Base-by-base conservation (phyloP, 345 rosid genomes). In the Sisymbrium altissimum region DNA sequence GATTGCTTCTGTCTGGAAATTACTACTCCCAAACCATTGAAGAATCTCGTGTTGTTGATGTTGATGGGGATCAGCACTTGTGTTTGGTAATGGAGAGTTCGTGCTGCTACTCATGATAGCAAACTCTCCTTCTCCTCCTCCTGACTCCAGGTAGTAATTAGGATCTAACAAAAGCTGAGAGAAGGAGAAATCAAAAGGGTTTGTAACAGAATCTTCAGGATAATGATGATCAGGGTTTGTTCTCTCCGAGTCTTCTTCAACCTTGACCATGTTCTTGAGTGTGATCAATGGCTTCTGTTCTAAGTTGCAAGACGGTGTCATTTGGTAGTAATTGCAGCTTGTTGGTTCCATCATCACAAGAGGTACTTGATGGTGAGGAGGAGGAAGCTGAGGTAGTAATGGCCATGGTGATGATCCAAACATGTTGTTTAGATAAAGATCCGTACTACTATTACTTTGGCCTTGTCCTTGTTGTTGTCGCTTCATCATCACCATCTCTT, bases 401-500 rank as follows among this genome's bases (percentile, higher is more conserved):
- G 88, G 78, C 84, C 87, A 60, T 58, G 78, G 72, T 68, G 69
- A 76, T 75, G 57, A 79, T 69, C 80, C 80, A 71, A 77, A 77
- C 76, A 65, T 77, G 72, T 64, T 77, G 76, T 69, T 76, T 30
- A 69, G 58, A 54, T 76, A 76, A 23, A 77, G 23, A 64, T 77
- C 79, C 12, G 49, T 21, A 73, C 44, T 62, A 48, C 75, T 67
- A 41, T 50, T 75, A 30, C 21, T 76, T 41, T 84, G 80, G 18
- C 13, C 58, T 56, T 68, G 74, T 35, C 18, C 17, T 68, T 76
- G 74, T 66, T 59, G 62, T 69, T 70, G 76, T 65, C 72, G 82
- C 44, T 63, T 83, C 78, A 84, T 86, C 63, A 81, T 78, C 64
- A 49, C 62, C 71, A 78, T 80, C 49, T 84, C 84, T 72, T 83